Conservation (phyloP, 148 eudicot genomes). For the Amaranthus cruentus region DNA sequence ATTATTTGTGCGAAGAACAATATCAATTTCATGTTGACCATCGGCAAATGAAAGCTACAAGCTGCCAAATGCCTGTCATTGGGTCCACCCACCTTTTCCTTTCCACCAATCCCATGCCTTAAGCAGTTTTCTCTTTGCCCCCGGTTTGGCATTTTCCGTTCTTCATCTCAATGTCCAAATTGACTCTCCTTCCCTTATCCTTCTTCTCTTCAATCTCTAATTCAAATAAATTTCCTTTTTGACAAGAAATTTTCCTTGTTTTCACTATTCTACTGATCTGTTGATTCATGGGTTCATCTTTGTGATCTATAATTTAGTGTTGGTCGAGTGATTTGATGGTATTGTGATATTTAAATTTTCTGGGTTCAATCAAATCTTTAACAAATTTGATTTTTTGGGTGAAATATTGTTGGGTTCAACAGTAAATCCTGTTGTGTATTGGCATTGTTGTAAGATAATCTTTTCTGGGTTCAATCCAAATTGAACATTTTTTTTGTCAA, state of each 20-base stretch:
- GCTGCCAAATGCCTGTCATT: background rate
- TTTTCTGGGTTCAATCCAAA: constrained; percentile 19
- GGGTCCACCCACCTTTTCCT: background rate
- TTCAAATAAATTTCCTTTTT: background rate
- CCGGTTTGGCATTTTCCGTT: background rate
- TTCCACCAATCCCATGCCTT: background rate
- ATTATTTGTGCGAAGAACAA: too few species aligned
- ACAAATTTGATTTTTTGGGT: constrained; percentile 10
- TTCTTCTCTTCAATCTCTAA: background rate
- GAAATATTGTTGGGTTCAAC: background rate
- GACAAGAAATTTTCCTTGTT: background rate
- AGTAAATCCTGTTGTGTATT: background rate
- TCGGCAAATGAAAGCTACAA: background rate
- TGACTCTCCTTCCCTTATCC: background rate
- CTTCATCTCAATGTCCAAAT: background rate
- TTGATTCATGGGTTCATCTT: background rate
- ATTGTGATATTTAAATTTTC: background rate
- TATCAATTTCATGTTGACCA: background rate
- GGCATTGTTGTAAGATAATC: background rate
- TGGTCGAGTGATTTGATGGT: background rate
- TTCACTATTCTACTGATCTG: constrained; percentile 5
- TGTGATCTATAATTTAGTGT: background rate
- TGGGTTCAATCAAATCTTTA: constrained; percentile 9
- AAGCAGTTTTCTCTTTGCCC: background rate
- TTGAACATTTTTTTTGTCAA: background rate